Evolutionary conservation across 2,329 filamentous ascomycete species (phyloP).

Genomic region (Aspergillus brasiliensis): DNA sequence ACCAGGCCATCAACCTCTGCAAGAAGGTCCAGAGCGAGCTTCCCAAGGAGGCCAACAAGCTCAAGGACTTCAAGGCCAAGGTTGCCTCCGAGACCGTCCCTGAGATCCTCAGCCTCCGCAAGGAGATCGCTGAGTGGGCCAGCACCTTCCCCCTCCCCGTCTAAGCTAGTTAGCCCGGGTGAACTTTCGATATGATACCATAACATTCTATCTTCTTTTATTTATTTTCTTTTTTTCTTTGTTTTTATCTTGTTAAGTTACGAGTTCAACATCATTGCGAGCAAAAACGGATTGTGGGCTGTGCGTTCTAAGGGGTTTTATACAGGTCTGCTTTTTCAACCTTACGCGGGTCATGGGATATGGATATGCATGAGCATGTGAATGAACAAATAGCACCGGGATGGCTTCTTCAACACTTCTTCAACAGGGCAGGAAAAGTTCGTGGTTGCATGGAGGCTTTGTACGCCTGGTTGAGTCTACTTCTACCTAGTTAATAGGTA

Average conservation of each 20-base stretch:
- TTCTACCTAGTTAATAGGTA: not conserved
- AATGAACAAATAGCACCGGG: slow-evolving; percentile 25
- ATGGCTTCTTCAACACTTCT: slow-evolving; percentile 31
- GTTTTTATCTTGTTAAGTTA: slow-evolving; percentile 10
- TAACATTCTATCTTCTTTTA: slow-evolving; percentile 14
- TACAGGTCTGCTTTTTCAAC: slow-evolving; percentile 46
- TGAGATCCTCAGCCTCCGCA: slow-evolving; percentile 81
- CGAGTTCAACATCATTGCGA: slow-evolving; percentile 43
- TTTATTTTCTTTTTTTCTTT: slow-evolving; percentile 11
- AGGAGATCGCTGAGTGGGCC: slow-evolving; percentile 89
- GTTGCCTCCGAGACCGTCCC: slow-evolving; percentile 75
- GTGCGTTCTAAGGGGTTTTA: slow-evolving; percentile 39
- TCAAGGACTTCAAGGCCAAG: slow-evolving; percentile 98
- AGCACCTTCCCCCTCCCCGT: slow-evolving; percentile 84
- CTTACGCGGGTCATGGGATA: slow-evolving; percentile 41
- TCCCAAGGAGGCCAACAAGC: slow-evolving; percentile 97
- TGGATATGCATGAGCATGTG: slow-evolving; percentile 30
- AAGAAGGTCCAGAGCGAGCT: slow-evolving; percentile 81
- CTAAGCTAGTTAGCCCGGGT: slow-evolving; percentile 29
- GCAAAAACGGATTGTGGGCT: slow-evolving; percentile 32
- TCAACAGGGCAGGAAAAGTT: slow-evolving; percentile 28
- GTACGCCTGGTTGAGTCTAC: not conserved
- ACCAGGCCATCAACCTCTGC: slow-evolving; percentile 83
- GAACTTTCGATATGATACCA: slow-evolving; percentile 23
- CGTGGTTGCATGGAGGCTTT: slow-evolving; percentile 13